Conservation (phyloP, 805 yeast species). For the Hanseniaspora osmophila region DNA sequence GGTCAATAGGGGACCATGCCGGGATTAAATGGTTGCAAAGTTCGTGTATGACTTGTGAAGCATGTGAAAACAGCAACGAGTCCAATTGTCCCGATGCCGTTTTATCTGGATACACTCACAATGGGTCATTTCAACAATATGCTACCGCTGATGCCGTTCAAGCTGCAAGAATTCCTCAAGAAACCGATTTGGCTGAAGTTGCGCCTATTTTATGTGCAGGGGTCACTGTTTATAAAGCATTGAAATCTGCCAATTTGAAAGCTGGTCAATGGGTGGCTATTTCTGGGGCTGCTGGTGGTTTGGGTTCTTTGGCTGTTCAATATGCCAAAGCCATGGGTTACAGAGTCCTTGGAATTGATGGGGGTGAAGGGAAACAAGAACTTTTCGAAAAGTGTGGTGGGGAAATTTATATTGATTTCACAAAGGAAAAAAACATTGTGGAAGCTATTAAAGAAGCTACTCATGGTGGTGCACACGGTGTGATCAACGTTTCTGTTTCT, state of each 20-base stretch:
- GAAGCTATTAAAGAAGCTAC: conserved; percentile 39
- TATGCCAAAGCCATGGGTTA: conserved; percentile 47
- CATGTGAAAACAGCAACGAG: conserved; percentile 38
- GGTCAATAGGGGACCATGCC: conserved; percentile 45
- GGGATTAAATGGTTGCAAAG: conserved; percentile 55
- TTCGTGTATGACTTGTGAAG: conserved; percentile 47
- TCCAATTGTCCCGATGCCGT: conserved; percentile 38
- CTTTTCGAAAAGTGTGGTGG: conserved; percentile 36
- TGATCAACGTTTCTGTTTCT: conserved; percentile 55
- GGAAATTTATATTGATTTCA: conserved; percentile 41
- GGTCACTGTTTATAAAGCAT: conserved; percentile 47
- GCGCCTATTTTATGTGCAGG: conserved; percentile 56
- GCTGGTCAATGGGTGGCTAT: conserved; percentile 48
- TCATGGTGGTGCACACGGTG: conserved; percentile 62
- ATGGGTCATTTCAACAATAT: conserved; percentile 76
- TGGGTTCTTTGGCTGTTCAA: conserved; percentile 45
- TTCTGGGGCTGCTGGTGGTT: conserved; percentile 51
- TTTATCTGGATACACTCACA: conserved; percentile 42
- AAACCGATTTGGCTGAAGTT: conserved; percentile 55
- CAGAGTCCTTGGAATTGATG: conserved; percentile 42
- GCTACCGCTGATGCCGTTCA: conserved; percentile 79
- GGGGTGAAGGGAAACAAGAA: conserved; percentile 38
- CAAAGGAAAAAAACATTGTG: conserved; percentile 35
- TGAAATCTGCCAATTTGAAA: conserved; percentile 34
- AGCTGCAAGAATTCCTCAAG: conserved; percentile 66